Conservation (phyloP, 2,329 filamentous ascomycete genomes). For the Keithomyces neogunnii region DNA sequence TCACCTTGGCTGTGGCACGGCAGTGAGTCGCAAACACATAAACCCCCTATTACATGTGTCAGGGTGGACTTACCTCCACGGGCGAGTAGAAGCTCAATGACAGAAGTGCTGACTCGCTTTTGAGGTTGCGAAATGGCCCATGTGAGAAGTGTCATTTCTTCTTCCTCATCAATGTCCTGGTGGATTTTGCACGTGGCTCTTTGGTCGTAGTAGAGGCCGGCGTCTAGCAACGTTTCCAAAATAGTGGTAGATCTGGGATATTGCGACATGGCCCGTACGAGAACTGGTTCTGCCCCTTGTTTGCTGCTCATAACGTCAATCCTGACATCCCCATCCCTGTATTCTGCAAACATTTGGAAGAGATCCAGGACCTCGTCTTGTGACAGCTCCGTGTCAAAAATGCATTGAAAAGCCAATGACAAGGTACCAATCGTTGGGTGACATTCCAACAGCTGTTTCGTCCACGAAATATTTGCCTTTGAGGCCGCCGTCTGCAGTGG, state of each 20-base stretch:
- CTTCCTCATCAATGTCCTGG: slow-evolving; percentile 38
- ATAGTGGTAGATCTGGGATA: slow-evolving; percentile 47
- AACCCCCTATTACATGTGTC: slow-evolving; percentile 1
- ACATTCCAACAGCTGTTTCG: slow-evolving; percentile 39
- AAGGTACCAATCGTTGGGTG: slow-evolving; percentile 42
- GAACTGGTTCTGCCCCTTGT: slow-evolving; percentile 34
- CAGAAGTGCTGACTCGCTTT: slow-evolving; percentile 49
- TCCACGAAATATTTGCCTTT: slow-evolving; percentile 40
- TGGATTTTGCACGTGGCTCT: slow-evolving; percentile 33
- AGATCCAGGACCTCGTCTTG: slow-evolving; percentile 43
- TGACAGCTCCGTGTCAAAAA: slow-evolving; percentile 42
- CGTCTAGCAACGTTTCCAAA: slow-evolving; percentile 43
- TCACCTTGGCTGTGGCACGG: slow-evolving; percentile 41
- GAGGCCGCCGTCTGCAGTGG: slow-evolving; percentile 46
- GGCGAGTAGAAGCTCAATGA: slow-evolving; percentile 49
- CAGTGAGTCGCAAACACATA: slow-evolving; percentile 4
- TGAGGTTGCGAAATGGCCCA: slow-evolving; percentile 57
- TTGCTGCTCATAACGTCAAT: slow-evolving; percentile 42
- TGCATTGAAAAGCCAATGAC: slow-evolving; percentile 43
- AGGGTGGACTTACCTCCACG: slow-evolving; percentile 25
- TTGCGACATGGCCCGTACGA: slow-evolving; percentile 43
- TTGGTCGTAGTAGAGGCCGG: slow-evolving; percentile 53
- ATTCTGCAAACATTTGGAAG: slow-evolving; percentile 42
- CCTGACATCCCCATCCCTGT: slow-evolving; percentile 35
- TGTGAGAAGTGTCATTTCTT: slow-evolving; percentile 47